These are phyloP conservation scores for Magnaporthales sp. DNA, from an alignment of 2,329 filamentous ascomycete genomes.

Conservation along the genomic window DNA sequence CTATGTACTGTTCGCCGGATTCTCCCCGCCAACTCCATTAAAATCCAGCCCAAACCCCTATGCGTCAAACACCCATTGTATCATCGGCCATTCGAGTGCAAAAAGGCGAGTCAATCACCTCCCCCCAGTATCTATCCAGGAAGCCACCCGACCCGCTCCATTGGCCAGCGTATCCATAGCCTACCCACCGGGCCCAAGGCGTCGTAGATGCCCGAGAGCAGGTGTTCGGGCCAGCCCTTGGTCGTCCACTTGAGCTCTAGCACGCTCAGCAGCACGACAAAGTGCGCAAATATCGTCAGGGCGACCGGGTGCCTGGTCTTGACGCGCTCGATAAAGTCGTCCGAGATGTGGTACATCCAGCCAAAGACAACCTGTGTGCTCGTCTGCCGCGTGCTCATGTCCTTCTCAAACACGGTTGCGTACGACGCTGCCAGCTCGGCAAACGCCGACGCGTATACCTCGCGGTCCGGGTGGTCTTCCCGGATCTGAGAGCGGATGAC, in stretches of 20 bases:
- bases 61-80: neutral
- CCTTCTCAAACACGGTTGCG: slow-evolving; percentile 5
- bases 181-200: slow-evolving; percentile 16
- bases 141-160: slow-evolving; percentile 19
- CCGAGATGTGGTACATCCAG: slow-evolving; percentile 8
- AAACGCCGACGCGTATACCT: slow-evolving; percentile 5
- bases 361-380: slow-evolving; percentile 5
- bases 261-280: slow-evolving; percentile 18
- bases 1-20: neutral
- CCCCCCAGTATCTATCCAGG: neutral
- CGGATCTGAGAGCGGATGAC: slow-evolving; percentile 1
- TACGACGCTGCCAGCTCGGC: slow-evolving; percentile 4
- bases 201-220: slow-evolving; percentile 18
- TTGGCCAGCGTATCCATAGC: slow-evolving; percentile 20
- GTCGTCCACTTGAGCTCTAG: slow-evolving; percentile 21
- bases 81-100: neutral
- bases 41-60: neutral
- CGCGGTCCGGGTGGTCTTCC: neutral
- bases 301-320: slow-evolving; percentile 3
- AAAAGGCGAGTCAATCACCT: neutral
- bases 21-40: neutral
- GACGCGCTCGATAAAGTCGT: slow-evolving; percentile 5
- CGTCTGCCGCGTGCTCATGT: slow-evolving; percentile 5
- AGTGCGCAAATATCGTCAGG: slow-evolving; percentile 14
- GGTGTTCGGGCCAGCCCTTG: slow-evolving; percentile 18